These are phyloP conservation scores for Penicillium hesseltinei DNA, from an alignment of 2,329 filamentous ascomycete species.

Conservation along the genomic window DNA sequence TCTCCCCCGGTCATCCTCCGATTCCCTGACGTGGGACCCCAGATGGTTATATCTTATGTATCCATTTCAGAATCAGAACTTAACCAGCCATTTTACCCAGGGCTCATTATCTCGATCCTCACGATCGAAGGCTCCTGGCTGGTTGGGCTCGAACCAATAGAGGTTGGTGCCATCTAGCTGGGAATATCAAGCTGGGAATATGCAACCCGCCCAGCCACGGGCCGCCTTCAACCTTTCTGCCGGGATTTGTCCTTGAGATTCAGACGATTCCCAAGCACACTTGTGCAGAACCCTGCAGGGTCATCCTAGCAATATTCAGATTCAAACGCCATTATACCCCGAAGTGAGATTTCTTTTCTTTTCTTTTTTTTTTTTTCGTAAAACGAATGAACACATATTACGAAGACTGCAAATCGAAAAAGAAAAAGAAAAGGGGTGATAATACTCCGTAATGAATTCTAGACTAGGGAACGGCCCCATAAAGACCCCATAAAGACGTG, in stretches of 20 bases:
- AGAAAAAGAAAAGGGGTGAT: not conserved
- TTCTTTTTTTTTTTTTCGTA: not conserved
- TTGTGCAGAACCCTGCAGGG: not conserved
- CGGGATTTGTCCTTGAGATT: constrained; percentile 9
- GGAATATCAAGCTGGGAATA: constrained; percentile 33
- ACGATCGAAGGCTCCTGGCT: not conserved
- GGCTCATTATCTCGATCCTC: not conserved
- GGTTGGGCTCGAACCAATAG: constrained; percentile 25
- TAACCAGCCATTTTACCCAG: not conserved
- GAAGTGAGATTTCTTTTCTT: not conserved
- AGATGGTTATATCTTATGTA: not conserved
- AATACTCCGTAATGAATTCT: not conserved
- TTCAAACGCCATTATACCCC: not conserved
- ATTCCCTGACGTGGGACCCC: not conserved
- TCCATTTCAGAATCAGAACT: not conserved
- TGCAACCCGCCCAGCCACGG: constrained; percentile 19
- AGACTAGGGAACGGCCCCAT: constrained; percentile 15
- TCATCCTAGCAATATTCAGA: not conserved
- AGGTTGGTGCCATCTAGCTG: constrained; percentile 28
- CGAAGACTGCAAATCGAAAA: not conserved
- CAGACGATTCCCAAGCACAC: not conserved
- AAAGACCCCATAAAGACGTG: constrained; percentile 15
- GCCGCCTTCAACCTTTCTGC: constrained; percentile 16
- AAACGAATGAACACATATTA: not conserved
- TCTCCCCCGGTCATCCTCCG: not conserved